phyloP scores from a whole-genome alignment of 306 rosid species.

The Rosa chinensis region DNA sequence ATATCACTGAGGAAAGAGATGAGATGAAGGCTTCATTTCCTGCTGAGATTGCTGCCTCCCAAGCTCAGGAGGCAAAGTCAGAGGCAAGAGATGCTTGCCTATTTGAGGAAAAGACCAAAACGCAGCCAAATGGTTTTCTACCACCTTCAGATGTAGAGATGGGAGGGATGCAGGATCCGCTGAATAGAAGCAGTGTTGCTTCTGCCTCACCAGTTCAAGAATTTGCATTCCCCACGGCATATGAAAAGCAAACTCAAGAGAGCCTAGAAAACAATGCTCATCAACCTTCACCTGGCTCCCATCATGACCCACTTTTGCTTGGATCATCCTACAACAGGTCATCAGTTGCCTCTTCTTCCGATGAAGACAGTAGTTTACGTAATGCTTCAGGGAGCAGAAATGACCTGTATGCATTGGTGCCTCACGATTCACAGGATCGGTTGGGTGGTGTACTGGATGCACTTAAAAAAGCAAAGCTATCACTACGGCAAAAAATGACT shows the following conservation, averaged over 20 bases:
- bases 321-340: slow-evolving; percentile 29
- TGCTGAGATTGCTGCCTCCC: slow-evolving; percentile 28
- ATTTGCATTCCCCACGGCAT: slow-evolving; percentile 40
- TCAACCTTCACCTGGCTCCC: slow-evolving; percentile 38
- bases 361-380: slow-evolving; percentile 24
- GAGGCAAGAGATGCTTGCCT: slow-evolving; percentile 24
- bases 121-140: slow-evolving; percentile 34
- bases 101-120: slow-evolving; percentile 36
- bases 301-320: slow-evolving; percentile 27
- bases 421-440: slow-evolving; percentile 44
- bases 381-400: slow-evolving; percentile 40
- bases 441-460: slow-evolving; percentile 72
- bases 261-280: slow-evolving; percentile 30
- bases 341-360: slow-evolving; percentile 29
- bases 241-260: slow-evolving; percentile 41
- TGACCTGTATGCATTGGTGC: slow-evolving; percentile 68
- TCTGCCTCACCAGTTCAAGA: slow-evolving; percentile 47
- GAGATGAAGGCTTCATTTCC: slow-evolving; percentile 58
- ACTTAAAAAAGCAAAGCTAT: slow-evolving; percentile 69
- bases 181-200: slow-evolving; percentile 26
- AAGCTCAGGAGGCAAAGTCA: slow-evolving; percentile 42
- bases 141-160: slow-evolving; percentile 39
- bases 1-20: slow-evolving; percentile 76
- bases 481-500: slow-evolving; percentile 59
- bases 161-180: slow-evolving; percentile 30